phyloP scores from a whole-genome alignment of 2,329 filamentous ascomycete genomes.

The Pyrenophora graminea region DNA sequence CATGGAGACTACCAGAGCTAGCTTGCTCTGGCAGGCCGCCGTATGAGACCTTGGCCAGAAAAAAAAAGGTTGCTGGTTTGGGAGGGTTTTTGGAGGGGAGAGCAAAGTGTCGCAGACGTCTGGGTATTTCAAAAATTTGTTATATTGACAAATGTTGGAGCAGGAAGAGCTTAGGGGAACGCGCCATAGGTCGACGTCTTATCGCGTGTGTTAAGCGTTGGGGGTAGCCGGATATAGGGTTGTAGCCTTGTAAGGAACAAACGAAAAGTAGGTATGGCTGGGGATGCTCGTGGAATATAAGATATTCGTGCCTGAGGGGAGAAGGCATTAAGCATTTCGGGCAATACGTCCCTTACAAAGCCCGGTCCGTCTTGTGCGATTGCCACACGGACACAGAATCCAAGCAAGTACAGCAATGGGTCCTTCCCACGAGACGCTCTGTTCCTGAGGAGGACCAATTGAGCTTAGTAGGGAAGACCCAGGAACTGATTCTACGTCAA shows the following conservation, averaged over 20 bases:
- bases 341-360: constrained; percentile 43
- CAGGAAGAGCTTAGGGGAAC: constrained; percentile 41
- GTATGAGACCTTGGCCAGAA: constrained; percentile 51
- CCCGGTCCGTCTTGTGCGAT: constrained; percentile 47
- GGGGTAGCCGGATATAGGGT: constrained; percentile 45
- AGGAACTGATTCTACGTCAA: constrained; percentile 49
- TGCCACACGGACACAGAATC: constrained; percentile 49
- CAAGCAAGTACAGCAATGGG: constrained; percentile 47
- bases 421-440: constrained; percentile 48
- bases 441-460: constrained; percentile 49
- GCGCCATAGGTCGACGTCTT: constrained; percentile 45
- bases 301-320: constrained; percentile 41
- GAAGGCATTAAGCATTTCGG: constrained; percentile 48
- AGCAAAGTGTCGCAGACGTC: constrained; percentile 49
- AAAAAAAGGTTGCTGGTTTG: constrained; percentile 46
- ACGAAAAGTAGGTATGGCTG: constrained; percentile 35
- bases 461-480: constrained; percentile 49
- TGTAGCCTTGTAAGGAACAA: constrained; percentile 38
- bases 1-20: constrained; percentile 57
- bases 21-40: constrained; percentile 55
- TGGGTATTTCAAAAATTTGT: constrained; percentile 44
- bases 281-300: constrained; percentile 48
- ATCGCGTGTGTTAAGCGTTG: constrained; percentile 46
- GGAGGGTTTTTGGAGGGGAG: constrained; percentile 39
- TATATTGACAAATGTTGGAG: constrained; percentile 50